Percentiles rank a stretch among this genome's conserved stretches.
phyloP scores from a whole-genome alignment of 2,329 filamentous ascomycete species.

The Coniochaeta ligniaria region DNA sequence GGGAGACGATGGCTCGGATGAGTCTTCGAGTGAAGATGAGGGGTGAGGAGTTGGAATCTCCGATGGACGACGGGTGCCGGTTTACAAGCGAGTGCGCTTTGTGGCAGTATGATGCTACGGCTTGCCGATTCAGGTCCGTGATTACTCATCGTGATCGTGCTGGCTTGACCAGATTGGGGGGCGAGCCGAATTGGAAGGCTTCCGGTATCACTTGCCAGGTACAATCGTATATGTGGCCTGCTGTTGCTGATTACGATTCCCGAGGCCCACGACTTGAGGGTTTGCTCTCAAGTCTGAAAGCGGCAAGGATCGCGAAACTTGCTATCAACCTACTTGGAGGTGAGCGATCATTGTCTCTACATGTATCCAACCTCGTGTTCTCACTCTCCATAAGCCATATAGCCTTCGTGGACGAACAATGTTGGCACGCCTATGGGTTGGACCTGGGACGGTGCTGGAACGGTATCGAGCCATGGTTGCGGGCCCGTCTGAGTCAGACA shows the following conservation, averaged over 20 bases:
- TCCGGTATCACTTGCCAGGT: not conserved
- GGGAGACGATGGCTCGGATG: constrained; percentile 5
- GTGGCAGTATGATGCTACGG: not conserved
- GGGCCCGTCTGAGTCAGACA: not conserved
- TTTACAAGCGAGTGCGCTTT: not conserved
- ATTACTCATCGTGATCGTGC: not conserved
- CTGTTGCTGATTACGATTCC: not conserved
- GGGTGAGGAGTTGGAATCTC: not conserved
- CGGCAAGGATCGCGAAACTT: not conserved
- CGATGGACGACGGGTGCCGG: not conserved
- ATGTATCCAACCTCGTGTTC: not conserved
- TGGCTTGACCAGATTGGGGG: not conserved
- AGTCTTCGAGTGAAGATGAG: not conserved
- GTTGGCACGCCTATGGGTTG: not conserved
- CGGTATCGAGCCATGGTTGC: not conserved
- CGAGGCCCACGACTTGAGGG: not conserved
- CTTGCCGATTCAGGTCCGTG: not conserved
- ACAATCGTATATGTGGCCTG: not conserved
- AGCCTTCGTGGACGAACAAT: not conserved
- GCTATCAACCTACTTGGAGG: not conserved
- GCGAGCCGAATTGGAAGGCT: too few species aligned
- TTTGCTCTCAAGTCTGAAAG: not conserved
- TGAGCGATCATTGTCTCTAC: not conserved
- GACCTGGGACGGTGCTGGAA: not conserved
- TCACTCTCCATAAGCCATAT: not conserved